A percentile compares a stretch with the other conserved stretches of the same genome.
Conservation (phyloP, 441 rosid genomes). For the Pelargonium myrrhifolium region DNA sequence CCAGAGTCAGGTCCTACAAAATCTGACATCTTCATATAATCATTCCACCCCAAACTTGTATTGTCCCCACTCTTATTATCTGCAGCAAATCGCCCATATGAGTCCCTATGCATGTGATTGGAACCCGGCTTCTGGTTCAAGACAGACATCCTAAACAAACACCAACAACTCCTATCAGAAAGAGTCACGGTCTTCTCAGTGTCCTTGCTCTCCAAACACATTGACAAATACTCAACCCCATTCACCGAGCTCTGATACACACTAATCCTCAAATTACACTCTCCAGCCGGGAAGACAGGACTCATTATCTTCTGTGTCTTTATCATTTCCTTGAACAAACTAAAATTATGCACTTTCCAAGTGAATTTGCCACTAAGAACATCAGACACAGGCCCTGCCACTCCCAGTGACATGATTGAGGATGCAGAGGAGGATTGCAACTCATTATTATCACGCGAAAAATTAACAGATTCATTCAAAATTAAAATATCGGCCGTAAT, state of each 20-base stretch:
- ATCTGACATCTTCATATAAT: constrained; percentile 90
- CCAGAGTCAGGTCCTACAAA: constrained; percentile 67
- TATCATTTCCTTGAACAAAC: constrained; percentile 90
- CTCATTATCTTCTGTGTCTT: constrained; percentile 98
- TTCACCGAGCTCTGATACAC: constrained; percentile 87
- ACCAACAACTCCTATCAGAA: constrained; percentile 86
- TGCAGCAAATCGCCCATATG: constrained; percentile 88
- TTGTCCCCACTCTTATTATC: constrained; percentile 96
- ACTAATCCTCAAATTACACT: constrained; percentile 86
- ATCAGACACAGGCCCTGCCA: constrained; percentile 59
- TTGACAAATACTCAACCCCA: constrained; percentile 70
- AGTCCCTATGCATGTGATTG: constrained; percentile 87
- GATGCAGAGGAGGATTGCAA: constrained; percentile 36
- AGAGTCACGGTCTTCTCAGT: constrained; percentile 47
- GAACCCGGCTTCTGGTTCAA: constrained; percentile 82
- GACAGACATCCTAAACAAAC: constrained; percentile 89
- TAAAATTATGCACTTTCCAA: constrained; percentile 96
- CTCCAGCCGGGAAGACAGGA: constrained; percentile 95
- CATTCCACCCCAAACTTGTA: constrained; percentile 97
- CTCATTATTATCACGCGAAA: constrained; percentile 69
- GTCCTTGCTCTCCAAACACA: constrained; percentile 97
- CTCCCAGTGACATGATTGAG: constrained; percentile 37
- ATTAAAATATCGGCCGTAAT: constrained; percentile 87
- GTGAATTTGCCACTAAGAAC: constrained; percentile 87
- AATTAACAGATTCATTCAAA: constrained; percentile 72